Percentiles rank a stretch among this genome's conserved stretches.
These are phyloP conservation scores for Cinchona pubescens DNA, from an alignment of 257 asterid genomes.

Conservation along the genomic window DNA sequence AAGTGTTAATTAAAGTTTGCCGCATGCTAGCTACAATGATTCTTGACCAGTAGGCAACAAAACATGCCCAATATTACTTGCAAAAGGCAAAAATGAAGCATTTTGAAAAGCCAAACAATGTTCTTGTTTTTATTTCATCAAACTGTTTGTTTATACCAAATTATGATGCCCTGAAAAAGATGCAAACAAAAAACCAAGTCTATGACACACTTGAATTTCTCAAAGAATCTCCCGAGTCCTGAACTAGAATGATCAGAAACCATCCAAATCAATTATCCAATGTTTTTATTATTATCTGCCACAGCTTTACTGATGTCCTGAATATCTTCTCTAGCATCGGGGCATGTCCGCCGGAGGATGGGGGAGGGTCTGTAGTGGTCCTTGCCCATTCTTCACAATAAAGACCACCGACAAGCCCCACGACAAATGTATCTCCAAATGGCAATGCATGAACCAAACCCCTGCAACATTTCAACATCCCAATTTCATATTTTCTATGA, in stretches of 20 bases:
- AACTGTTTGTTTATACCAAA: constrained; percentile 9
- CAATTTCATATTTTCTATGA: not conserved
- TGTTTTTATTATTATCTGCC: not conserved
- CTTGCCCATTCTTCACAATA: constrained; percentile 56
- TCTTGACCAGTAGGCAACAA: not conserved
- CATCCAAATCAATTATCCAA: not conserved
- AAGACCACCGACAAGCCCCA: constrained; percentile 62
- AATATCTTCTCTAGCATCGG: constrained; percentile 34
- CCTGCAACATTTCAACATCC: constrained; percentile 28
- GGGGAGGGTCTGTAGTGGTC: constrained; percentile 55
- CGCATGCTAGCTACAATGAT: not conserved
- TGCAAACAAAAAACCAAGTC: constrained; percentile 19
- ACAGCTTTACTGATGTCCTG: not conserved
- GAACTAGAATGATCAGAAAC: not conserved
- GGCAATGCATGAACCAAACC: constrained; percentile 65
- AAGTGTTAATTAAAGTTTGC: not conserved
- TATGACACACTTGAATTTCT: constrained; percentile 29
- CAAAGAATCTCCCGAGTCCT: constrained; percentile 23
- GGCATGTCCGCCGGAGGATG: constrained; percentile 67
- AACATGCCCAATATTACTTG: not conserved
- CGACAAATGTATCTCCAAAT: constrained; percentile 55
- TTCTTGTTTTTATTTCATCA: constrained; percentile 2
- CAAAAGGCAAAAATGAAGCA: not conserved
- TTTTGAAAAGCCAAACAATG: not conserved
- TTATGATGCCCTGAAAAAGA: not conserved